Base-by-base conservation (phyloP, 257 asterid genomes). In the Lycium barbarum region DNA sequence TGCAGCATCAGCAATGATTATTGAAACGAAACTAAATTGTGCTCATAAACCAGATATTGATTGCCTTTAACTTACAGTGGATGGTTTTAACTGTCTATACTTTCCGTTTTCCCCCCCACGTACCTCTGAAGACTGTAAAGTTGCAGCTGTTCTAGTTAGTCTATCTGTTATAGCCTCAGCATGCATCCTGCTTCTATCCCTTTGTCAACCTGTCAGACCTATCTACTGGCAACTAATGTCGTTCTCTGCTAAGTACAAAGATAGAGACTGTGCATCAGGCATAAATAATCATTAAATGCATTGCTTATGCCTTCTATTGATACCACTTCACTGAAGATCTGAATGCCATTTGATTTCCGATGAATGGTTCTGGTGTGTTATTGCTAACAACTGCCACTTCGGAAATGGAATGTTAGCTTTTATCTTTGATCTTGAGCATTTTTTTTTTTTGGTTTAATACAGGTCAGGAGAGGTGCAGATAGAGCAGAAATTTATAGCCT, bases 391-490 rank as follows among this genome's bases (percentile, higher is more conserved):
- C 9, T 33, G 65, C 26, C 65, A 53, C 65, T 78, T 7, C 0
- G 43, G 17, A 51, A 78, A 26, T 53, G 82, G 82, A 33, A 14
- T 51, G 8, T 51, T 9, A 35, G 10, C 82, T 53, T 26, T 26
- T 10, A 15, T 51, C 36, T 82, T 65, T 33, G 0, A 13, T 45
- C 12, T 11, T 49, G 45, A 22, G 26, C 45, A 22, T 66, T 20
- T 54, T 33, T 5, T 13, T 54, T 5, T 2, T 43, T 53, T 40
- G 6, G 45, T 89, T 9, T 80, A 84, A 86, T 87, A 89, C 94
- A 97, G 99, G 95, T 96, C 61, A 92, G 99, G 83, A 91, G 98
- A 88, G 98, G 98, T 14, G 95, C 98, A n/a, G 99, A 95, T 88
- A 92, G 98, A 87, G 99, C 99, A 38, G 97, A 96, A 88, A 96